Evolutionary conservation across 805 yeast species (phyloP), one percentile per base, ranked within the genome.

Genomic region (Metschnikowia colocasiae): DNA sequence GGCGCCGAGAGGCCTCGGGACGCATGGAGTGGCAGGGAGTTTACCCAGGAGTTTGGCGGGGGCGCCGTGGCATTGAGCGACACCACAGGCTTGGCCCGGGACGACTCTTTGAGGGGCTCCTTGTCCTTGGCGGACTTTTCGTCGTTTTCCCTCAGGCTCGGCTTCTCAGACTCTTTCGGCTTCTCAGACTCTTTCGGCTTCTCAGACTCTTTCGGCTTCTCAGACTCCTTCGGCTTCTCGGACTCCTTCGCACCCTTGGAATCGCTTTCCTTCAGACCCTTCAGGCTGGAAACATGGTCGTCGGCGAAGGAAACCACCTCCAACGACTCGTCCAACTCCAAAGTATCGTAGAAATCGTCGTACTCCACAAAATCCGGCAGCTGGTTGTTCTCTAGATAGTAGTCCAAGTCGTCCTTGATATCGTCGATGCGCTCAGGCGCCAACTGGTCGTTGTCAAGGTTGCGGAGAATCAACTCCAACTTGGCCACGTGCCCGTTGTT

Each of bases 311-410:
- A 10, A 6, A 23, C 34, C 7, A 49, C 41, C 34, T 53, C 54
- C 25, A 46, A 29, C 32, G 49, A 37, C 33, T 81, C 84, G 49
- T 76, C 82, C 37, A 90, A 77, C 37, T 84, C 90, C 57, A 94
- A 76, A 50, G 83, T 88, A 56, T 94, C 97, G 66, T 92, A 94
- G 51, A 92, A 80, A 12, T 88, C 90, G 57, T 91, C 97, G 65
- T 92, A 96, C 60, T 90, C 97, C 29, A 91, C 85, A 64, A 90
- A 92, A 59, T 91, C 96, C 4, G 83, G 91, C 47, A 90, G 97
- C 65, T 86, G 94, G 61, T 92, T 92, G 53, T 89, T 86, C 57
- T 94, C 98, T 26, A 94, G 94, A 64, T 88, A 91, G 69, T 94
- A 92, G 56, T 80, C 87, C 63, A 92, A 86, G 64, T 92, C 98